Evolutionary conservation across 1,139 yeast genomes (phyloP).

Genomic region (Saccharomyces uvarum): DNA sequence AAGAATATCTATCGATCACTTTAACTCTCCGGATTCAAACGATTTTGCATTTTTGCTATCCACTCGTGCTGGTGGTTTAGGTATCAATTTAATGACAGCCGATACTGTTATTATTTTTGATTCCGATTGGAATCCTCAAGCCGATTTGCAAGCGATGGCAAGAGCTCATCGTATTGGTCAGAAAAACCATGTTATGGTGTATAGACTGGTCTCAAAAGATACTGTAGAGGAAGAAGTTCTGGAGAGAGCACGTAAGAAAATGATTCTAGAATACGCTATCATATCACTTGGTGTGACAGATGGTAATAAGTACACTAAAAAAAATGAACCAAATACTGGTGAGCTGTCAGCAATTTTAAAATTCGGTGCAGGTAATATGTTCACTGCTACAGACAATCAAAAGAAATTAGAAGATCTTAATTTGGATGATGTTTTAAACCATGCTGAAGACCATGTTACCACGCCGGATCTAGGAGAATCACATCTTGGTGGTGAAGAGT

Average conservation of each 20-base stretch:
- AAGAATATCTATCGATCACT: constrained; percentile 91
- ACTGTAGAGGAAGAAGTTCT: constrained; percentile 95
- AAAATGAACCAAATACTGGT: constrained; percentile 69
- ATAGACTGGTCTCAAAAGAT: constrained; percentile 91
- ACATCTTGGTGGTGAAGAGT: constrained; percentile 96
- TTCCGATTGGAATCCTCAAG: constrained; percentile 99
- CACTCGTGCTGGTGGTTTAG: constrained; percentile 98
- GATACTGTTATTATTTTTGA: constrained; percentile 96
- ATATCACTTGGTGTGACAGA: constrained; percentile 94
- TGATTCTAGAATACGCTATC: constrained; percentile 96
- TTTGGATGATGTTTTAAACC: constrained; percentile 89
- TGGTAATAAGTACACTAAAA: constrained; percentile 39
- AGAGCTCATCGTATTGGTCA: constrained; percentile 99
- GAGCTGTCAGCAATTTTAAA: constrained; percentile 89
- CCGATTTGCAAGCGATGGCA: constrained; percentile 98
- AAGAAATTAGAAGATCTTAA: constrained; percentile 92
- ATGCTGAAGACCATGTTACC: constrained; percentile 95
- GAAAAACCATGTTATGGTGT: constrained; percentile 93
- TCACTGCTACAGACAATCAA: constrained; percentile 84
- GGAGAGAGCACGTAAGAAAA: constrained; percentile 93
- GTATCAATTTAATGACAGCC: constrained; percentile 96
- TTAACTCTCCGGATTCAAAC: constrained; percentile 85
- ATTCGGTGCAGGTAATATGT: constrained; percentile 98
- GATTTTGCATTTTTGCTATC: constrained; percentile 87
- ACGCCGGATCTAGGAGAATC: constrained; percentile 96